Evolutionary conservation across 495 filamentous ascomycete species (phyloP).

Genomic region (Hypoxylon lenormandii): DNA sequence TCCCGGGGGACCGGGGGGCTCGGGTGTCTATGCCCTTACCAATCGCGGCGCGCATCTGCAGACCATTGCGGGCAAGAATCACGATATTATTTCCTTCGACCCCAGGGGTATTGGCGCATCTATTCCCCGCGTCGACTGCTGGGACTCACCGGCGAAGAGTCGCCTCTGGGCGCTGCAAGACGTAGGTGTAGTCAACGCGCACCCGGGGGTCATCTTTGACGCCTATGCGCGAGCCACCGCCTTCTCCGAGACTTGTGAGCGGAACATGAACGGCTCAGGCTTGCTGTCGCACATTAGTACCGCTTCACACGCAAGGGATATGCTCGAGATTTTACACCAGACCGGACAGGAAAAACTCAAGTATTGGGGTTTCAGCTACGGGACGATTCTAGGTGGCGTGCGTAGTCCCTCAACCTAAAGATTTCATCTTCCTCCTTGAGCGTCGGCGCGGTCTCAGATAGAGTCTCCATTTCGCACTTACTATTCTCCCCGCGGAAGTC

Average conservation of each 20-base stretch:
- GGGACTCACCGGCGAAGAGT: conserved; percentile 50
- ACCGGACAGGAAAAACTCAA: conserved; percentile 57
- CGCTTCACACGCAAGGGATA: conserved; percentile 56
- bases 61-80: conserved; percentile 60
- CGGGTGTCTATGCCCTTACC: conserved; percentile 57
- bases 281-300: conserved; percentile 56
- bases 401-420: not conserved
- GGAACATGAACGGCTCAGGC: conserved; percentile 43
- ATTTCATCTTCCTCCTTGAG: not conserved
- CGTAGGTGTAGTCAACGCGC: conserved; percentile 55
- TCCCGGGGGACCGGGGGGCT: conserved; percentile 66
- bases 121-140: conserved; percentile 60
- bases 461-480: not conserved
- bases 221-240: conserved; percentile 55
- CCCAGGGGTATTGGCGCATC: conserved; percentile 62
- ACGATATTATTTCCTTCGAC: conserved; percentile 66
- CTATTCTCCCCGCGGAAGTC: not conserved
- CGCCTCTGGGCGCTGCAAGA: conserved; percentile 55
- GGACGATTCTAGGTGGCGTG: conserved; percentile 64
- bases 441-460: not conserved
- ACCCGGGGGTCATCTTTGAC: conserved; percentile 57
- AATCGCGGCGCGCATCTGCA: conserved; percentile 57
- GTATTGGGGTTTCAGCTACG: conserved; percentile 69
- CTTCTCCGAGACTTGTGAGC: conserved; percentile 54
- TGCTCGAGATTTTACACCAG: conserved; percentile 57